These are phyloP conservation scores for Schoenoplectus tabernaemontani DNA, from an alignment of 202 grass and related monocot genomes.

Conservation along the genomic window DNA sequence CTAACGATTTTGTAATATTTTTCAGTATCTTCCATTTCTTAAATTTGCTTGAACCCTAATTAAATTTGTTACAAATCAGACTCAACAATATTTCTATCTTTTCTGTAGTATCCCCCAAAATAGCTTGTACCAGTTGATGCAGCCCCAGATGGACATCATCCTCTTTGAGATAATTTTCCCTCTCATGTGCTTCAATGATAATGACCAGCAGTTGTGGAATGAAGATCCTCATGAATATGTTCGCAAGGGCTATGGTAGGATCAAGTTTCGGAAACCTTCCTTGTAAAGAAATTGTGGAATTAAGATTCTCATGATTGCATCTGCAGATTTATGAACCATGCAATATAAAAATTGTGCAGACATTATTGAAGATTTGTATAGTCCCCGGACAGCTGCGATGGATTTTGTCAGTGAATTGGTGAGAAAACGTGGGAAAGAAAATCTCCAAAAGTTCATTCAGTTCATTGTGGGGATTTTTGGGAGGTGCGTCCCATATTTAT, in stretches of 20 bases:
- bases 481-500: conserved; percentile 26
- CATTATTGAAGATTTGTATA: conserved; percentile 78
- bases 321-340: background rate
- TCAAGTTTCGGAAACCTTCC: conserved; percentile 18
- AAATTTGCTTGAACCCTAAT: background rate
- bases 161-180: conserved; percentile 93
- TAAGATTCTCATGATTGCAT: background rate
- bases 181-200: conserved; percentile 94
- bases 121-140: conserved; percentile 86
- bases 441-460: conserved; percentile 73
- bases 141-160: conserved; percentile 69
- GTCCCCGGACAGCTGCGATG: conserved; percentile 66
- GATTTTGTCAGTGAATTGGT: conserved; percentile 79
- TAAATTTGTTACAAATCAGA: background rate
- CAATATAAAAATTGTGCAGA: conserved; percentile 31
- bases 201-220: conserved; percentile 78
- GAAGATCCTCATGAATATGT: conserved; percentile 99
- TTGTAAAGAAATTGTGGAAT: background rate
- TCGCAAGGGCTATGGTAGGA: conserved; percentile 88
- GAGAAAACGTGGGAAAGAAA: conserved; percentile 60
- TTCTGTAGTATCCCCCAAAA: conserved; percentile 85
- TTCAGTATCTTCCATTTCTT: background rate
- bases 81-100: background rate
- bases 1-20: background rate
- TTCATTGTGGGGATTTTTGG: conserved; percentile 65